Evolutionary conservation across 2,329 filamentous ascomycete genomes (phyloP), one percentile per base, ranked within the genome.

Genomic region (Coniochaeta ligniaria): DNA sequence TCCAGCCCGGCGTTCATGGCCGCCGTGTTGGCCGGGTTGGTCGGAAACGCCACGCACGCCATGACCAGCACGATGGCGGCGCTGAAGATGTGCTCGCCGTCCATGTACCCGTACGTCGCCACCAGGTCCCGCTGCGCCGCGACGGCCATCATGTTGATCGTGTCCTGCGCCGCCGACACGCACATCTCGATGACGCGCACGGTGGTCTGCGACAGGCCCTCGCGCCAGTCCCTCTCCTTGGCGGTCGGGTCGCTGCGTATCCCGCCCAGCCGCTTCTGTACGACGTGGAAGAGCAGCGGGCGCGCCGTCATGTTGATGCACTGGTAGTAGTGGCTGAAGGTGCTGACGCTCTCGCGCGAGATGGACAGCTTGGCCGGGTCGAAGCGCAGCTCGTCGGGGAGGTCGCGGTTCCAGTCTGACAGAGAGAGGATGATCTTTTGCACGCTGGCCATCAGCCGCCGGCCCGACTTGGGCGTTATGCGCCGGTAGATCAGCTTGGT

Each of bases 281-380:
- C 79, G 2, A 84, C 76, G 63, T 82, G 77, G 62, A 83, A 82
- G 0, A 84, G 72, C 26, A 84, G 69, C 1, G 82, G 82, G 5
- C 82, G 72, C 0, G 77, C 79, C 0, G 81, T 82, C 80, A 84
- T 83, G 64, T 83, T 83, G 65, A 84, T 77, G 66, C 82, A 84
- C 50, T 83, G 81, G 62, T 83, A 83, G 64, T 83, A 83, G 63
- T 84, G 81, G 24, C 82, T 69, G 59, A 81, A 78, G 3, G 78
- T 80, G 1, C 79, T 81, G 5, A 83, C 78, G 11, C 74, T 76
- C 67, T 83, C 80, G 14, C 80, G 78, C 45, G 75, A 76, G 52
- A 79, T 75, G 60, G 75, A 74, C 7, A 80, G 73, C 3, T 71
- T 73, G 1, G 71, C 72, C 17, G 80, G 79, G 63, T 83, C 76